Base-by-base conservation (phyloP, 768 basidiomycete genomes). In the Russula olivacea region DNA sequence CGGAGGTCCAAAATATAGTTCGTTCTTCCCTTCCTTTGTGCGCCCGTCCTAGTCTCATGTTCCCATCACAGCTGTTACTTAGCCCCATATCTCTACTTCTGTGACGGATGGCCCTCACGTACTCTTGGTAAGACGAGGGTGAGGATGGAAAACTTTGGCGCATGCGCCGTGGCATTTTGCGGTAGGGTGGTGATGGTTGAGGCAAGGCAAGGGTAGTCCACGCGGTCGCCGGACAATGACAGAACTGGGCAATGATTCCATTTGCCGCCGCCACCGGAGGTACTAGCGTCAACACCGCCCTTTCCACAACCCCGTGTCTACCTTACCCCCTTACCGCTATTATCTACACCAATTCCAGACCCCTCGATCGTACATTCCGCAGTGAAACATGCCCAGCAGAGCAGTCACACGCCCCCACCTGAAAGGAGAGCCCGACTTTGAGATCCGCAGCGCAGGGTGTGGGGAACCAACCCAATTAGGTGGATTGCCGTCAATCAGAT, bases 1-100 rank as follows among this genome's bases (percentile, higher is more conserved):
- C 14, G 96, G 96, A 36, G 96, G 96, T 56, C 96, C 95, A 41
- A 96, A 96, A 74, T 98, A 97, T 72, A 89, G 94, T 96, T 34
- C 19, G 63, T 62, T 38, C n/a, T 51, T 51, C 11, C 51, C 43
- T 25, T 55, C 25, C 57, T 34, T 32, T 38, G 3, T 56, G 17
- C 32, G 14, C 28, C 40, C 25, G 19, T 55, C 52, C 34, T 43
- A 1, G 10, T 51, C 59, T 60, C 36, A 58, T 41, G n/a, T 41
- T 38, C 65, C 53, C 59, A 19, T 49, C 51, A 23, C 43, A 64
- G 65, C 57, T n/a, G 40, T 65, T 14, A 65, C 61, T 30, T 58
- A 66, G 40, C 38, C 36, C 23, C 25, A 32, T 36, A 25, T 17
- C 10, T 48, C 40, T 32, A 17, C 45, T 53, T 21, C 30, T 23